Evolutionary conservation across 352 stramenopile species (phyloP).

Genomic region (Phytophthora hybrid): DNA sequence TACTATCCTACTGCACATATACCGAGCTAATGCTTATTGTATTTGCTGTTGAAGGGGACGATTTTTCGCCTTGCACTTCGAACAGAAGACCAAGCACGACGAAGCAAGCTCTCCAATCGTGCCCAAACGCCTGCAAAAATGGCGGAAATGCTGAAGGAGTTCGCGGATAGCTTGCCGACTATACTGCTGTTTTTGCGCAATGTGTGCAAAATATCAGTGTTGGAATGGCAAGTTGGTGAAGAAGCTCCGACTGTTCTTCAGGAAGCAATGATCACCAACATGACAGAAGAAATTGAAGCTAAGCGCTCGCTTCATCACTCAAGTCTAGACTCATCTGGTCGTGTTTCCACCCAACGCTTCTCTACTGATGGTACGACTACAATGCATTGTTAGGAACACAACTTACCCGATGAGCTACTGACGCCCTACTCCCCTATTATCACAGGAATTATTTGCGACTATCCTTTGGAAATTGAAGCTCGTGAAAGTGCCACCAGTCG

Average conservation of each 20-base stretch:
- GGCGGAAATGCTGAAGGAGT: slow-evolving; percentile 72
- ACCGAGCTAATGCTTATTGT: neutral
- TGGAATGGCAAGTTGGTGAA: slow-evolving; percentile 66
- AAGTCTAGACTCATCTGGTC: slow-evolving; percentile 29
- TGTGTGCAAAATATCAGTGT: slow-evolving; percentile 82
- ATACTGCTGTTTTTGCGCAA: slow-evolving; percentile 93
- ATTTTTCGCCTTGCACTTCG: slow-evolving; percentile 76
- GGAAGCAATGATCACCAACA: slow-evolving; percentile 67
- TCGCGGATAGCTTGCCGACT: slow-evolving; percentile 65
- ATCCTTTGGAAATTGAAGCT: slow-evolving; percentile 60
- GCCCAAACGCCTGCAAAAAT: slow-evolving; percentile 68
- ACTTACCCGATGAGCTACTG: slow-evolving; percentile 6
- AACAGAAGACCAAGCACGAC: slow-evolving; percentile 60
- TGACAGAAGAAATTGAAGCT: slow-evolving; percentile 51
- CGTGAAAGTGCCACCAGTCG: slow-evolving; percentile 1
- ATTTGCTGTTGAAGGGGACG: slow-evolving; percentile 48
- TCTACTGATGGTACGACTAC: slow-evolving; percentile 27
- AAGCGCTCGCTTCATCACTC: slow-evolving; percentile 66
- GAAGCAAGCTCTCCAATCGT: slow-evolving; percentile 63
- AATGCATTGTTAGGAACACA: slow-evolving; percentile 3
- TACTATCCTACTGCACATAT: neutral
- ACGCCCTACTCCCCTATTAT: neutral
- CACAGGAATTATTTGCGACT: slow-evolving; percentile 65
- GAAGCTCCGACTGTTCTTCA: slow-evolving; percentile 47
- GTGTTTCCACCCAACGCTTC: slow-evolving; percentile 21